Evolutionary conservation across 1,139 yeast genomes (phyloP), one percentile per base, ranked within the genome.

Genomic region (Hyphopichia buzzinii): DNA sequence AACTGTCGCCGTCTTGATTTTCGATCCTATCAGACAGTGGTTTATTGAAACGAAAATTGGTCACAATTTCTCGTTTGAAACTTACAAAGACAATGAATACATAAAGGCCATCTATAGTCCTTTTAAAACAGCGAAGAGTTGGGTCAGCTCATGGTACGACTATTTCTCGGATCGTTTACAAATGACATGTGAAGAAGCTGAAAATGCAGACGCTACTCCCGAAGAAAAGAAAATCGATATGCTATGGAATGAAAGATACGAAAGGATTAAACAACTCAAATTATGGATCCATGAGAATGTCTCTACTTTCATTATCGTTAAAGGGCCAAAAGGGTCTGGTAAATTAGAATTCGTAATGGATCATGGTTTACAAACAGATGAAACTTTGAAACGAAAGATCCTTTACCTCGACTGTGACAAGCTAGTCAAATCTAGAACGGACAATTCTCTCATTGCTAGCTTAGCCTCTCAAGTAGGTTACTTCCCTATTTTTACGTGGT

Each of bases 261-360:
- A 81, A 39, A 76, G 78, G 42, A 79, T 84, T 2, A 80, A 81
- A 42, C 86, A 83, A 44, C 55, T 92, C 39, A 76, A 73, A 46
- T 68, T 86, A 47, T 85, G 95, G 95, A 66, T 90, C n/a, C 79
- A 77, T 45, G 94, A 85, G 55, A 87, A 86, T 43, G 78, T 79
- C n/a, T 65, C 63, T 40, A 87, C 97, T 2, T 92, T 89, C 55
- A 88, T 90, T 26, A 79, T 92, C 3, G 83, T 92, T 2, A 79
- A 83, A 45, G 98, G 98, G 3, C 98, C 98, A 3, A 76, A 88
- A 46, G 98, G 98, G 5, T 81, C 95, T 17, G 98, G 98, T 12
- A 92, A 92, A 50, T 77, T 81, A 43, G 94, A 84, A 41, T 67
- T 92, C 43, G 89, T 92, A 3, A 67, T 81, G 54, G 81, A 82